Base-by-base conservation (phyloP, 2,329 filamentous ascomycete genomes). In the Thermomyces lanuginosus region DNA sequence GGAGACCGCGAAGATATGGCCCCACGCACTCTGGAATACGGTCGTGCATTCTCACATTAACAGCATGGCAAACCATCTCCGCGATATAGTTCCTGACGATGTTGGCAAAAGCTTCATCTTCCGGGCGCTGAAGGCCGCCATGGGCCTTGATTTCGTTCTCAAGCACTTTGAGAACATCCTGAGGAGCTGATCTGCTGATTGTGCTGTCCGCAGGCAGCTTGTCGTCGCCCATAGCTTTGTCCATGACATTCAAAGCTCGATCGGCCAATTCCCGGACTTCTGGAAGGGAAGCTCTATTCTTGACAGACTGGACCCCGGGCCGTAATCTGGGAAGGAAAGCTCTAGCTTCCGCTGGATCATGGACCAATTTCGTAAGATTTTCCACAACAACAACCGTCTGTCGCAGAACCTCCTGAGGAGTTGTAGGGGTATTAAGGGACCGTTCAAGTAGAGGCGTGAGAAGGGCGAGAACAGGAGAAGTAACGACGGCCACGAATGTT, bases 341-440 rank as follows among this genome's bases (percentile, higher is more conserved):
- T 39, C 89, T 71, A 17, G 89, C 89, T 61, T 98, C 89, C 33
- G 92, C 72, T 8, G 89, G 89, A 51, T 81, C 84, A 55, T 98
- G 89, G 15, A 98, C 89, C 16, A 98, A 72, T 63, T 92, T 95
- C 34, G 89, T 98, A 61, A 98, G 63, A 60, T 98, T 98, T 61
- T 98, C 89, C 11, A 89, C 79, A 27, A 98, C 91, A 29, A 98
- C 83, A 16, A 92, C 83, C 2, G 89, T 92, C 59, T 93, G 86
- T 35, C 89, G 77, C 30, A 93, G 66, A 12, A 95, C 84, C 58
- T 98, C 89, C 53, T 98, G 89, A 3, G 80, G 68, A 4, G 89
- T 98, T 9, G 71, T 71, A 6, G 86, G 89, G 34, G 76, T 86
- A 63, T 93, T 93, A 35, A 98, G 69, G 10, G 84, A 82, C 41